Evolutionary conservation across 2,329 filamentous ascomycete genomes (phyloP), one percentile per base, ranked within the genome.

Genomic region (Fusarium verticillioides): DNA sequence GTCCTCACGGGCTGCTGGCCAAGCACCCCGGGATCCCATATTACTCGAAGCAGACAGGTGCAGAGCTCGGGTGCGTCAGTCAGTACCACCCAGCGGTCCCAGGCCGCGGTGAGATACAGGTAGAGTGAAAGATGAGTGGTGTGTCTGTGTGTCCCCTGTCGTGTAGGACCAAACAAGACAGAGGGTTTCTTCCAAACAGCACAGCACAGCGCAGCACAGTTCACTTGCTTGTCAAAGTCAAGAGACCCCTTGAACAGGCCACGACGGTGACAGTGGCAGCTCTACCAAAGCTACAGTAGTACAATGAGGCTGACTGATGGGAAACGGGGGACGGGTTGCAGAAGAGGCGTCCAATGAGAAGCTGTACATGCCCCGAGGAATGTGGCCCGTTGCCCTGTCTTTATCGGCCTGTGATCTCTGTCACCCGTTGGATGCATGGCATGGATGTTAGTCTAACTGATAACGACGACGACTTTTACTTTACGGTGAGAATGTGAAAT

Each of bases 41-140:
- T 75, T 77, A 63, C 76, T 76, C 53, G 63, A 78, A 75, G 64
- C 28, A 75, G 76, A 72, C 69, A 58, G 68, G 50, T 78, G 76
- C 76, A 78, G 76, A 39, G 42, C 63, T 46, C 39, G 43, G 44
- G 59, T 72, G 65, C 54, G 57, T 69, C 58, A 75, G 56, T 70
- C 59, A 77, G 73, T 77, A 65, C 75, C 63, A 77, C 75, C 63
- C 62, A 73, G 71, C 58, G 66, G 54, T 71, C 58, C 70, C 62
- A 71, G 54, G 58, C 63, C 64, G 58, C 52, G 60, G 74, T 67
- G 65, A 72, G 72, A 64, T 75, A 70, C 72, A 72, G 59, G 71
- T 50, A 72, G 62, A 52, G 37, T 43, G 63, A 37, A 60, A 62
- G 57, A 37, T 19, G 36, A 66, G 68, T 74, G 67, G 67, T 64